Percentiles rank a stretch among this genome's conserved stretches.
These are phyloP conservation scores for Kwoniella newhampshirensis DNA, from an alignment of 768 basidiomycete genomes.

Conservation along the genomic window DNA sequence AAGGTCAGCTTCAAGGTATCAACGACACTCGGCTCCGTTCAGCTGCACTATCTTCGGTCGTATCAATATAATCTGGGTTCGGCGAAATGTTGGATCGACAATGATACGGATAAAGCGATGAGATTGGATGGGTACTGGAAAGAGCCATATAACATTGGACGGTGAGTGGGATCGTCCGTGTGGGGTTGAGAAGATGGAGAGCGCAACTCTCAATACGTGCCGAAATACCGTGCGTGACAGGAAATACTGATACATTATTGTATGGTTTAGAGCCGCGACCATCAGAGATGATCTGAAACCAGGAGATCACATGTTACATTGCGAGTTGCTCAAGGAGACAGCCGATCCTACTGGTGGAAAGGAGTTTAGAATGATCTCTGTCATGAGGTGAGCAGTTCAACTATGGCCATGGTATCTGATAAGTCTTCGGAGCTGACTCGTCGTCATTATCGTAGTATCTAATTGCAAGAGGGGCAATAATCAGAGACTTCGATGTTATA, in stretches of 20 bases:
- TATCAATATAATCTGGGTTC: constrained; percentile 38
- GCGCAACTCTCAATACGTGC: too few species aligned
- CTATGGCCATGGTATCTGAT: too few species aligned
- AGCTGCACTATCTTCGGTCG: constrained; percentile 44
- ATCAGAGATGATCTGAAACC: constrained; percentile 26
- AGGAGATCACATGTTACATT: constrained; percentile 44
- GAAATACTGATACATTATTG: neutral
- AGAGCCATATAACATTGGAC: constrained; percentile 32
- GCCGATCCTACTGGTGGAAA: constrained; percentile 44
- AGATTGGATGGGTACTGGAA: constrained; percentile 44
- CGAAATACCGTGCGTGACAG: too few species aligned
- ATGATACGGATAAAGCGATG: constrained; percentile 21
- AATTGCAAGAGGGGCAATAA: too few species aligned
- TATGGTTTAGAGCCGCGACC: constrained; percentile 4
- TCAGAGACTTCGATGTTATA: too few species aligned
- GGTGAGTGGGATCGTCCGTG: too few species aligned
- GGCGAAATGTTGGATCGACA: constrained; percentile 47
- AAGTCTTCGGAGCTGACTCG: too few species aligned
- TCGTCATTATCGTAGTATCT: too few species aligned
- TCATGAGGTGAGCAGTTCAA: constrained; percentile 52
- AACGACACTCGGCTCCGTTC: constrained; percentile 32
- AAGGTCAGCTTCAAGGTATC: constrained; percentile 40
- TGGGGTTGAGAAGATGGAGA: too few species aligned
- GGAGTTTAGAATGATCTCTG: constrained; percentile 47
- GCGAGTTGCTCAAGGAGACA: constrained; percentile 40